Percentiles rank a stretch among this genome's conserved stretches.
Conservation (phyloP, 2,329 filamentous ascomycete genomes). For the Diplodia mutila region DNA sequence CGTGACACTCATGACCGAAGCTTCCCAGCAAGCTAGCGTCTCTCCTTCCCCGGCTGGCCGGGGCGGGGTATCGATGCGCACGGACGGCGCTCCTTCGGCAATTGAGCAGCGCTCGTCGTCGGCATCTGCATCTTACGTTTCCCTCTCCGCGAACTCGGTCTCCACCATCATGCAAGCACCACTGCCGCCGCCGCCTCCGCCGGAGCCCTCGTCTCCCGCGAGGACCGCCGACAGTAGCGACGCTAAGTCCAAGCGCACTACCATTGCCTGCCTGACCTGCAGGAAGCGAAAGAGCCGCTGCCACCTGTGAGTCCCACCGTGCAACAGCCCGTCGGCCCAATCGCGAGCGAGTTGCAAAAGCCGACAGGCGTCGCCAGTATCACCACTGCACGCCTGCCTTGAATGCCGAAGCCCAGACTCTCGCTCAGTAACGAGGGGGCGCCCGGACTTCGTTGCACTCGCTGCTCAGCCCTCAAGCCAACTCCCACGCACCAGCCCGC, state of each 20-base stretch:
- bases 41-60: too few species aligned
- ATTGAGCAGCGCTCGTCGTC: constrained; percentile 18
- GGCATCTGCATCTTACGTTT: constrained; percentile 20
- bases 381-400: neutral
- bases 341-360: constrained; percentile 22
- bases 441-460: constrained; percentile 2
- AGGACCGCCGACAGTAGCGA: constrained; percentile 27
- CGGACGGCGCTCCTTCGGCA: constrained; percentile 21
- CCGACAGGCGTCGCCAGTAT: constrained; percentile 17
- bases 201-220: constrained; percentile 16
- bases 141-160: constrained; percentile 16
- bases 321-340: constrained; percentile 13
- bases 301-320: constrained; percentile 38
- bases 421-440: neutral
- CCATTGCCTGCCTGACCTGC: constrained; percentile 40
- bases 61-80: constrained; percentile 9
- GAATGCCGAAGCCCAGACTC: constrained; percentile 2
- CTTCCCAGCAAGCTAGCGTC: too few species aligned
- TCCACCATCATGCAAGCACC: constrained; percentile 23
- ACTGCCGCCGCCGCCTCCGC: constrained; percentile 20
- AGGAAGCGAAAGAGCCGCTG: constrained; percentile 46
- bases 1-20: neutral
- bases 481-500: neutral
- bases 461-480: neutral
- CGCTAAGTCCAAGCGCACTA: constrained; percentile 34